Percentiles rank a stretch among this genome's conserved stretches.
These are phyloP conservation scores for Lachnellula cervina DNA, from an alignment of 2,329 filamentous ascomycete species.

Conservation along the genomic window DNA sequence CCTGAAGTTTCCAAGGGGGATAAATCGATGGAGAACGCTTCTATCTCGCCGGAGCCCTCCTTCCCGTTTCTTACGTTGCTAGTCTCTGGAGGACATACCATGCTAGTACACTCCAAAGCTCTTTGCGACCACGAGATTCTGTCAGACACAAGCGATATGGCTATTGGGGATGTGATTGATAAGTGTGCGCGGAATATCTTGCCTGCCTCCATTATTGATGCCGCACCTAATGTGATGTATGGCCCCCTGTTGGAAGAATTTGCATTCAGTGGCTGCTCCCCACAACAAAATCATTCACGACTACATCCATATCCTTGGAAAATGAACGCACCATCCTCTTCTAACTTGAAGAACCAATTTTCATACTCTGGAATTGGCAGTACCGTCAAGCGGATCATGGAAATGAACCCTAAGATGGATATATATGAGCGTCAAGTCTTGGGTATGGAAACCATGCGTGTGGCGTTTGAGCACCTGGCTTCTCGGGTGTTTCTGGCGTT, in stretches of 20 bases:
- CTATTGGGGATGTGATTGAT: slow-evolving; percentile 86
- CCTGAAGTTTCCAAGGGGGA: neutral
- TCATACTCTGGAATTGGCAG: slow-evolving; percentile 71
- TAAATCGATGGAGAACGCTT: neutral
- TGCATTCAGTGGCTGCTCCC: slow-evolving; percentile 55
- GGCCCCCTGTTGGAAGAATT: slow-evolving; percentile 74
- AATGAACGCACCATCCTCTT: slow-evolving; percentile 62
- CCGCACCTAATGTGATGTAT: slow-evolving; percentile 66
- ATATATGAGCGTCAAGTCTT: slow-evolving; percentile 61
- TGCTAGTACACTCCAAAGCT: slow-evolving; percentile 69
- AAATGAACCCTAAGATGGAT: slow-evolving; percentile 40
- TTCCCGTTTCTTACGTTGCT: slow-evolving; percentile 89
- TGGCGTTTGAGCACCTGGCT: slow-evolving; percentile 82
- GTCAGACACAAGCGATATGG: slow-evolving; percentile 70
- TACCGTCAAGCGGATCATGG: slow-evolving; percentile 54
- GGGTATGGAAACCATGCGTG: slow-evolving; percentile 68
- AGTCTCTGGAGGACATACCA: slow-evolving; percentile 87
- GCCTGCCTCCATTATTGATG: slow-evolving; percentile 52
- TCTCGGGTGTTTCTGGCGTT: slow-evolving; percentile 69
- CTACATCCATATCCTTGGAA: slow-evolving; percentile 54
- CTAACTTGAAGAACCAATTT: slow-evolving; percentile 47
- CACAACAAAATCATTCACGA: neutral
- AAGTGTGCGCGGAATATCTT: slow-evolving; percentile 76
- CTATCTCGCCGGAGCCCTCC: slow-evolving; percentile 36
- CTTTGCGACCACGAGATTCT: slow-evolving; percentile 69